These are phyloP conservation scores for Trametes versicolor DNA, from an alignment of 1,284 basidiomycete species.

Conservation along the genomic window DNA sequence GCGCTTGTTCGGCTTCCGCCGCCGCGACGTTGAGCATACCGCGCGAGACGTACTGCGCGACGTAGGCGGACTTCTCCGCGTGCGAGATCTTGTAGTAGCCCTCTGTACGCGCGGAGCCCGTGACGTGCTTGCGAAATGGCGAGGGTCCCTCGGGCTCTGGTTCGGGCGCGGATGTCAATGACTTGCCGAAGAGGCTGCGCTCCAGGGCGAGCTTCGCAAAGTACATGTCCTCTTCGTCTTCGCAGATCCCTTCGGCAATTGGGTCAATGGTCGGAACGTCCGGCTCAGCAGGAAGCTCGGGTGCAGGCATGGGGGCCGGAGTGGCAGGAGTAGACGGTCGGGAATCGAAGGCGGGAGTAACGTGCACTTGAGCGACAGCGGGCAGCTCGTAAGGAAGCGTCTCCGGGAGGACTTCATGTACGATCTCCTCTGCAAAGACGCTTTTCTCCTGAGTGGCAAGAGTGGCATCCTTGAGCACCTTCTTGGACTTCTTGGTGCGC, in stretches of 20 bases:
- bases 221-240: constrained; percentile 94
- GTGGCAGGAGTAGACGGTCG: constrained; percentile 35
- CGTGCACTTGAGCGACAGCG: constrained; percentile 57
- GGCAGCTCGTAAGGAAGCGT: constrained; percentile 60
- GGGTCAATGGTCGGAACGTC: constrained; percentile 58
- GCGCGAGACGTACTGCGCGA: constrained; percentile 79
- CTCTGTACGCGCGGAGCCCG: constrained; percentile 90
- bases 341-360: constrained; percentile 51
- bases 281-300: constrained; percentile 43
- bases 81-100: constrained; percentile 96
- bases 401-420: constrained; percentile 64
- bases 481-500: constrained; percentile 53
- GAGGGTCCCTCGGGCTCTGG: constrained; percentile 46
- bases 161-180: constrained; percentile 42
- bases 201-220: constrained; percentile 78
- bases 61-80: constrained; percentile 91
- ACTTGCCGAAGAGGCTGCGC: constrained; percentile 42
- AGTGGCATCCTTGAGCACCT: constrained; percentile 44
- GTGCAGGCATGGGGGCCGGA: constrained; percentile 52
- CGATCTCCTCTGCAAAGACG: constrained; percentile 39
- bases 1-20: constrained; percentile 51
- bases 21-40: constrained; percentile 50
- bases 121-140: constrained; percentile 74
- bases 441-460: constrained; percentile 18
- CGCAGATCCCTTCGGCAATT: constrained; percentile 67